Evolutionary conservation across 2,329 filamentous ascomycete species (phyloP), one percentile per base, ranked within the genome.

Genomic region (Fusarium staphyleae): DNA sequence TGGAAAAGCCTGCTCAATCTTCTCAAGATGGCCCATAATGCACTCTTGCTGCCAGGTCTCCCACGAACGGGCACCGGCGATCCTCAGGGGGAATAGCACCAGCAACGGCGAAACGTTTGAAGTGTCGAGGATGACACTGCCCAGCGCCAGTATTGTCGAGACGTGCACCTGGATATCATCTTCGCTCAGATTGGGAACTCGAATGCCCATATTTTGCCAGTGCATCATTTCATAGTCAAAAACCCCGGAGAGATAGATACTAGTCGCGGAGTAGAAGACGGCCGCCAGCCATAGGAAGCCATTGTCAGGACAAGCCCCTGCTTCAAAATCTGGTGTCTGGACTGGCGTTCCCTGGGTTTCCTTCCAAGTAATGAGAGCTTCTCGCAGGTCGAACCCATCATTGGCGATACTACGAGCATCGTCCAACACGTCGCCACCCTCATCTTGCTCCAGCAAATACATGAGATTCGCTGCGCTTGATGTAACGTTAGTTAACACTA

Each of bases 211-310:
- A 0, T 34, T 36, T 0, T 65, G 52, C 73, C 73, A 75, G 14
- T 67, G 57, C 7, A 40, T 16, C 2, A 70, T 63, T 9, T 74
- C 70, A 12, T 74, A 74, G 51, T 74, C 73, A 26, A 72, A 75
- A 3, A 70, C 63, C 0, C 72, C 73, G 0, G 73, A 75, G 4
- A 75, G 65, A 28, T 74, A 74, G 5, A 74, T 72, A 37, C 72
- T 73, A 2, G 67, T 71, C 5, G 73, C 70, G 0, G 72, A 62
- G 18, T 63, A 66, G 48, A 70, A 74, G 3, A 67, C 18, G 0
- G 22, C 48, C 0, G 66, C 56, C 3, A 75, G 42, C 0, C 63
- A 28, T 7, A 47, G 43, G 29, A 70, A 67, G 2, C 45, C 42
- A 3, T 60, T 43, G 6, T 36, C 26, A 1, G 1, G 0, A 24